Percentiles rank a stretch among this genome's conserved stretches.
Evolutionary conservation across 164 flowering plant species (phyloP).

Genomic region (Piper longum): DNA sequence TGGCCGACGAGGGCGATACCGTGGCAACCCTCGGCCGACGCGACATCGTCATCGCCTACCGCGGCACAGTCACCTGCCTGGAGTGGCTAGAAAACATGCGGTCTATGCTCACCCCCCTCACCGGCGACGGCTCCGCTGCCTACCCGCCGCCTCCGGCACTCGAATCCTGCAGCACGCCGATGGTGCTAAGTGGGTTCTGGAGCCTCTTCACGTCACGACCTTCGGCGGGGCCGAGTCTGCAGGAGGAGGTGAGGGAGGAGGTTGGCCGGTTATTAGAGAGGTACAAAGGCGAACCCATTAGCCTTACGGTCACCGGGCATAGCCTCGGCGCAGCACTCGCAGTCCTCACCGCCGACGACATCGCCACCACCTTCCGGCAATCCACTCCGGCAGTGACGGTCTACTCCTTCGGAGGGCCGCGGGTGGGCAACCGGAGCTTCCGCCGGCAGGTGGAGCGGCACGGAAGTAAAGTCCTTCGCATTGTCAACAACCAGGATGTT

Average conservation of each 20-base stretch:
- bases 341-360: conserved; percentile 45
- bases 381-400: conserved; percentile 35
- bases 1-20: conserved; percentile 45
- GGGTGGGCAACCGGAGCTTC: conserved; percentile 49
- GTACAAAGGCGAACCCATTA: conserved; percentile 39
- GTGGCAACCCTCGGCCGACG: conserved; percentile 59
- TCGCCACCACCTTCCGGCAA: conserved; percentile 20
- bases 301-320: conserved; percentile 65
- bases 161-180: conserved; percentile 14
- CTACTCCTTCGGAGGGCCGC: conserved; percentile 64
- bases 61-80: conserved; percentile 72
- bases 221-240: conserved; percentile 21
- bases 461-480: conserved; percentile 43
- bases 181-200: conserved; percentile 69
- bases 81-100: conserved; percentile 85
- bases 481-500: conserved; percentile 50
- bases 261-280: conserved; percentile 21
- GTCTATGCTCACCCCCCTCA: conserved; percentile 33
- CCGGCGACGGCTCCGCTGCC: conserved; percentile 3
- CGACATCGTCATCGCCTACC: conserved; percentile 53
- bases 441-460: conserved; percentile 23
- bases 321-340: conserved; percentile 80
- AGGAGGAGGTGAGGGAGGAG: conserved; percentile 32
- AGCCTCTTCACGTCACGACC: conserved; percentile 46
- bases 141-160: too few relatives aligned